Conservation (phyloP, 352 stramenopile genomes). For the Globisporangium solare region DNA sequence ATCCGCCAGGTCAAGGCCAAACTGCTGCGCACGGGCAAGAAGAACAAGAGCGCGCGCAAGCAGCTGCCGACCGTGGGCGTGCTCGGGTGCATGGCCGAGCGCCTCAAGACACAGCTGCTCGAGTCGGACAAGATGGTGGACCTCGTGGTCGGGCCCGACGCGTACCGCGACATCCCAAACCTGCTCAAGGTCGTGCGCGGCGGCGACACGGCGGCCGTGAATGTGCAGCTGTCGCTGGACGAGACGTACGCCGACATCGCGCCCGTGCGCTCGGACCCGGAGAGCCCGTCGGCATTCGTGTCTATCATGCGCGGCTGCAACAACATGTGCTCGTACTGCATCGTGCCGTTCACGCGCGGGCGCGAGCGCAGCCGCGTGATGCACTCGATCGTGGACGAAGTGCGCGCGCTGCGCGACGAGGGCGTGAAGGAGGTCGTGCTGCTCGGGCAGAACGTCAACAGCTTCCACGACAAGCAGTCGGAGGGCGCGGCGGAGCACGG, state of each 20-base stretch:
- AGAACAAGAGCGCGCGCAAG: slow-evolving; percentile 42
- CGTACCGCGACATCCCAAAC: slow-evolving; percentile 97
- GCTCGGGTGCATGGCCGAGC: slow-evolving; percentile 99
- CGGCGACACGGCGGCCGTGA: slow-evolving; percentile 76
- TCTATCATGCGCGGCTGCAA: slow-evolving; percentile 99
- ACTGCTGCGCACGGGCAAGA: slow-evolving; percentile 46
- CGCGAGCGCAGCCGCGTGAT: slow-evolving; percentile 92
- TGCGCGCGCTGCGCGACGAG: slow-evolving; percentile 81
- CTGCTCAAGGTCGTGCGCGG: slow-evolving; percentile 87
- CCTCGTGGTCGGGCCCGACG: slow-evolving; percentile 97
- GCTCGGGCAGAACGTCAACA: slow-evolving; percentile 99
- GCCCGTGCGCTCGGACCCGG: slow-evolving; percentile 86
- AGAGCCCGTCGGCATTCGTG: slow-evolving; percentile 92
- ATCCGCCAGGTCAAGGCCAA: slow-evolving; percentile 77
- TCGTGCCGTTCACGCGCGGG: slow-evolving; percentile 98
- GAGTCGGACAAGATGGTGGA: slow-evolving; percentile 94
- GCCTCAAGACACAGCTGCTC: slow-evolving; percentile 96
- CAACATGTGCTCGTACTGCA: slow-evolving; percentile 99
- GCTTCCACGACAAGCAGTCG: slow-evolving; percentile 94
- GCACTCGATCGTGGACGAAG: slow-evolving; percentile 94
- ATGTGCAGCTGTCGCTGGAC: slow-evolving; percentile 95
- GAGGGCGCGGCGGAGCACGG: slow-evolving; percentile 59
- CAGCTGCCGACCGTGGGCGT: slow-evolving; percentile 90
- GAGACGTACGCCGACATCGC: slow-evolving; percentile 99
- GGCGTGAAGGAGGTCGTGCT: slow-evolving; percentile 98